A percentile compares a stretch with the other conserved stretches of the same genome.
These are phyloP conservation scores for Rosa multiflora DNA, from an alignment of 306 rosid species.

Conservation along the genomic window DNA sequence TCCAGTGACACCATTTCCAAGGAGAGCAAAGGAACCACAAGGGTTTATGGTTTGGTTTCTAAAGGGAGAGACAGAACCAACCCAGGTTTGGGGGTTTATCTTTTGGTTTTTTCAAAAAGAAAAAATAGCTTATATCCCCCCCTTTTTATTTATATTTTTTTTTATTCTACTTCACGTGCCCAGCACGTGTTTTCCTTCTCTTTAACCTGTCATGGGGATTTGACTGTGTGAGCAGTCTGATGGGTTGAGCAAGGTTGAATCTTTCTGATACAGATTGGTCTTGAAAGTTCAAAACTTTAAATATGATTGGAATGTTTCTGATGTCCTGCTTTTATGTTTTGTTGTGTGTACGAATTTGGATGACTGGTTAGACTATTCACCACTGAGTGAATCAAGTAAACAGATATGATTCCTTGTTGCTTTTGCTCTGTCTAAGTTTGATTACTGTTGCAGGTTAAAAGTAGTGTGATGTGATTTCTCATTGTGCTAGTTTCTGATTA, in stretches of 20 bases:
- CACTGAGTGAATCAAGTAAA: neutral
- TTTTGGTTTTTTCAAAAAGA: neutral
- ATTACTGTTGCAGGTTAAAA: too few relatives aligned
- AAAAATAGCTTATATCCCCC: neutral
- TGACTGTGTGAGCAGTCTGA: too few relatives aligned
- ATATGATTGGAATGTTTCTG: too few relatives aligned
- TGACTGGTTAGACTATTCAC: neutral
- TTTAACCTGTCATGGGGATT: too few relatives aligned
- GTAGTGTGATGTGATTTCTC: neutral
- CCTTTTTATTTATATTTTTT: neutral
- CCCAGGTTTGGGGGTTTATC: neutral
- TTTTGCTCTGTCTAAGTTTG: neutral
- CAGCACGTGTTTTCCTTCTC: neutral
- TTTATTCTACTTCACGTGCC: neutral
- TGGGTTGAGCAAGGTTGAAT: neutral
- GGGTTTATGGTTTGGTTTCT: neutral
- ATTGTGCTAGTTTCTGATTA: too few relatives aligned
- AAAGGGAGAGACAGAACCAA: constrained; percentile 23
- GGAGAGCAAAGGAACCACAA: constrained; percentile 22
- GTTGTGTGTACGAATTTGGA: neutral
- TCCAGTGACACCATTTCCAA: constrained; percentile 57
- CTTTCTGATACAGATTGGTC: neutral
- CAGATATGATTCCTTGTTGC: neutral
- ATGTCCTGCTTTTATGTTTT: too few relatives aligned
- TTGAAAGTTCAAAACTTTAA: neutral